A percentile compares a stretch with the other conserved stretches of the same genome.
Conservation (phyloP, 441 rosid species). For the Geranium incanum region DNA sequence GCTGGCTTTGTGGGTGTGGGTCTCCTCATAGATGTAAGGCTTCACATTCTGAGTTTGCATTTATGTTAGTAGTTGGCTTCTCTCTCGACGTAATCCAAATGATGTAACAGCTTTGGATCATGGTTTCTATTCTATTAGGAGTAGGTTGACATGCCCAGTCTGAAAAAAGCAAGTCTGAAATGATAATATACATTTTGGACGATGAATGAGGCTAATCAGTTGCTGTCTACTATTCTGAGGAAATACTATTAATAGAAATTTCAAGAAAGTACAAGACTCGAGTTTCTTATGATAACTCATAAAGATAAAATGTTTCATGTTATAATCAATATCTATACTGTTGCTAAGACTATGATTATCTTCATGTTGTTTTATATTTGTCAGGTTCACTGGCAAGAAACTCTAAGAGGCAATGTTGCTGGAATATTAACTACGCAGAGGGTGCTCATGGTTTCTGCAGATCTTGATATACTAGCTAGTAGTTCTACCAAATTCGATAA, state of each 20-base stretch:
- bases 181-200: not conserved
- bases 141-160: not conserved
- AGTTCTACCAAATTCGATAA: slow-evolving; percentile 78
- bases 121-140: not conserved
- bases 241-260: not conserved
- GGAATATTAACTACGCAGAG: slow-evolving; percentile 49
- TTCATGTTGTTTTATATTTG: slow-evolving; percentile 6
- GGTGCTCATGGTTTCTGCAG: slow-evolving; percentile 55
- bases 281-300: not conserved
- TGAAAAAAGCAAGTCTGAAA: not conserved
- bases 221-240: not conserved
- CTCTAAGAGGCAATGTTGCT: slow-evolving; percentile 53
- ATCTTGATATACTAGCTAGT: slow-evolving; percentile 80
- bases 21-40: not conserved
- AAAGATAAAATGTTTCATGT: not conserved
- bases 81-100: not conserved
- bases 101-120: not conserved
- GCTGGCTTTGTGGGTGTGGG: not conserved
- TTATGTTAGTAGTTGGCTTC: not conserved
- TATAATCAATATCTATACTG: not conserved
- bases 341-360: not conserved
- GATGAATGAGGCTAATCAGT: not conserved
- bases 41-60: not conserved
- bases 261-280: not conserved
- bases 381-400: slow-evolving; percentile 19